Evolutionary conservation across 2,329 filamentous ascomycete genomes (phyloP).

Genomic region (Thelonectria discophora): DNA sequence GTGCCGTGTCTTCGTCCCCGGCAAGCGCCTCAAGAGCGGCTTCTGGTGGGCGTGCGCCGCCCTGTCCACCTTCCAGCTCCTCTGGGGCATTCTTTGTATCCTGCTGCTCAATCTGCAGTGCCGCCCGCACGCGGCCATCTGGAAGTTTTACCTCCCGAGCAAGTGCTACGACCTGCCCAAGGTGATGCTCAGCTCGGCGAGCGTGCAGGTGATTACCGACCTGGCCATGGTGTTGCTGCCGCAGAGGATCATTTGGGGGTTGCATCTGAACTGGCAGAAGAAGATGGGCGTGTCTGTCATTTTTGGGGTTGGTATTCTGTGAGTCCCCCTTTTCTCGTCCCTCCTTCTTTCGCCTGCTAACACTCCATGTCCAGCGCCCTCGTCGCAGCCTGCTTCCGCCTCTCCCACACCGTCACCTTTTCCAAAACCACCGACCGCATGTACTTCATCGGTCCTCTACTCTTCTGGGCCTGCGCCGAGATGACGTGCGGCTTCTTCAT

Average conservation of each 20-base stretch:
- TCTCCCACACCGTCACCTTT: constrained; percentile 46
- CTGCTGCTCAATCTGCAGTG: constrained; percentile 27
- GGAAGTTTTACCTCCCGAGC: constrained; percentile 24
- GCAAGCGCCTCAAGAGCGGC: constrained; percentile 1
- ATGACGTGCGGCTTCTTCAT: constrained; percentile 58
- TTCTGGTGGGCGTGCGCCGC: constrained; percentile 24
- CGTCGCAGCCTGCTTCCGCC: constrained; percentile 50
- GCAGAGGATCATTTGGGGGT: constrained; percentile 24
- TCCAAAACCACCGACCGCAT: constrained; percentile 44
- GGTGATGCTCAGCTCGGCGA: constrained; percentile 20
- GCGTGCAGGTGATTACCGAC: constrained; percentile 24
- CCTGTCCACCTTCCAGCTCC: constrained; percentile 16
- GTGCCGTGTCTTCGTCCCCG: constrained; percentile 24
- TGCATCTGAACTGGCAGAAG: constrained; percentile 26
- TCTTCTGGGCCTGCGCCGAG: constrained; percentile 56
- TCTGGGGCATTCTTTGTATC: constrained; percentile 24
- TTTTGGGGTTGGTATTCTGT: constrained; percentile 27
- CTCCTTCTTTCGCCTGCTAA: background rate
- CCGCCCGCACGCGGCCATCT: constrained; percentile 22
- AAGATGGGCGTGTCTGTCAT: constrained; percentile 23
- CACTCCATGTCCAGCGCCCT: constrained; percentile 49
- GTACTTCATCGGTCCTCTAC: constrained; percentile 50
- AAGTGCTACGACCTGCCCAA: constrained; percentile 21
- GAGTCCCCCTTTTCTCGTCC: background rate
- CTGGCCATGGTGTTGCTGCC: constrained; percentile 23